A percentile compares a stretch with the other conserved stretches of the same genome.
Evolutionary conservation across 2,329 filamentous ascomycete genomes (phyloP).

Genomic region (Alternaria sp.): DNA sequence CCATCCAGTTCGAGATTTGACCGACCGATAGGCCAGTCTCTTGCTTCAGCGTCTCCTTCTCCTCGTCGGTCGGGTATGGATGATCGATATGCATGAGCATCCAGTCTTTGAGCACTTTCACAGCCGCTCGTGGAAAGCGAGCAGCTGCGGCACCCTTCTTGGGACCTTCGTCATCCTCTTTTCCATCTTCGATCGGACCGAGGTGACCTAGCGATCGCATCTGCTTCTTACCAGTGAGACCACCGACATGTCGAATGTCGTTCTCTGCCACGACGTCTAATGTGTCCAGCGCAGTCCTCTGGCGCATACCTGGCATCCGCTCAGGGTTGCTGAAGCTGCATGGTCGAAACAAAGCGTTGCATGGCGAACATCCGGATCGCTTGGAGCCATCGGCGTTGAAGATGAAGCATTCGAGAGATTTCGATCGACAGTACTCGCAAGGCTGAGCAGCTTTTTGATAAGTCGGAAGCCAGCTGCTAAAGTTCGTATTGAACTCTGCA

Average conservation of each 20-base stretch:
- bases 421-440: conserved; percentile 57
- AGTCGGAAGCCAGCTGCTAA: conserved; percentile 55
- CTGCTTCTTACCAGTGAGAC: conserved; percentile 48
- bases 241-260: conserved; percentile 37
- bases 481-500: conserved; percentile 50
- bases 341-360: conserved; percentile 55
- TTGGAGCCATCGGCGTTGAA: conserved; percentile 48
- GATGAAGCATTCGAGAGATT: conserved; percentile 56
- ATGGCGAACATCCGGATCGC: conserved; percentile 54
- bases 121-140: conserved; percentile 77
- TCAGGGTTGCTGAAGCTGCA: conserved; percentile 55
- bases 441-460: conserved; percentile 54
- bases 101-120: conserved; percentile 85
- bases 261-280: conserved; percentile 57
- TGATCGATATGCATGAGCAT: conserved; percentile 78
- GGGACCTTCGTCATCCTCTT: conserved; percentile 30
- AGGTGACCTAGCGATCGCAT: conserved; percentile 45
- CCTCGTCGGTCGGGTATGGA: conserved; percentile 86
- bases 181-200: conserved; percentile 45
- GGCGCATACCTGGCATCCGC: conserved; percentile 36
- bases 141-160: conserved; percentile 45
- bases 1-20: conserved; percentile 92
- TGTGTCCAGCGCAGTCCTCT: conserved; percentile 53
- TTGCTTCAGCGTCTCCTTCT: conserved; percentile 79
- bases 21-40: conserved; percentile 81